Evolutionary conservation across 2,329 filamentous ascomycete genomes (phyloP), one percentile per base, ranked within the genome.

Genomic region (Zymoseptoria brevis): DNA sequence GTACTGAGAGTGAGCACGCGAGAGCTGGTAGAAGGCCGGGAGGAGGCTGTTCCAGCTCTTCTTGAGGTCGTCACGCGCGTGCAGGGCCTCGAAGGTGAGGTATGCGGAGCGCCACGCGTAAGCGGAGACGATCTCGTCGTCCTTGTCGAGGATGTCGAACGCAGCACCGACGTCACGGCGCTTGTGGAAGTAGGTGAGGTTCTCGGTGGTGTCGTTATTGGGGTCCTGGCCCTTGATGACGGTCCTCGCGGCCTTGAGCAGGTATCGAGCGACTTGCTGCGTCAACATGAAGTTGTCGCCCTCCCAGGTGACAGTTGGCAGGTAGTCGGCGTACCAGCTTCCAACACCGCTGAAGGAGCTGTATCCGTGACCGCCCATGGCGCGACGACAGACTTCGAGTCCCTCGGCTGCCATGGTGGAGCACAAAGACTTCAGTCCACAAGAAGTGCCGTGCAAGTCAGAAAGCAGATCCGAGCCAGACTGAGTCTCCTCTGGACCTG

Each of bases 241-340:
- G 1, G 83, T 80, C 50, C 88, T 85, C 0, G 87, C 87, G 2
- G 87, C 84, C 79, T 90, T 91, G 64, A 91, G 81, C 52, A 91
- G 81, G 68, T 90, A 90, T 59, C 87, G 82, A 2, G 86, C 86
- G 2, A 90, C 87, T 75, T 91, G 88, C 73, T 91, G 88, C 8
- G 87, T 89, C 60, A 91, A 78, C 87, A 91, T 90, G 77, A 88
- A 90, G 77, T 89, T 90, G 76, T 90, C 88, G 51, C 88, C 88
- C 71, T 90, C 88, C 85, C 86, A 89, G 8, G 87, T 89, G 3
- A 79, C 75, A 0, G 83, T 87, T 16, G 88, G 87, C 1, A 90
- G 79, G 70, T 90, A 90, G 72, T 91, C 87, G 26, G 87, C 80
- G 67, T 90, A 91, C 81, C 83, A 88, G 19, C 81, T 76, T 1